Base-by-base conservation (phyloP, 306 rosid species). In the Malus fusca region DNA sequence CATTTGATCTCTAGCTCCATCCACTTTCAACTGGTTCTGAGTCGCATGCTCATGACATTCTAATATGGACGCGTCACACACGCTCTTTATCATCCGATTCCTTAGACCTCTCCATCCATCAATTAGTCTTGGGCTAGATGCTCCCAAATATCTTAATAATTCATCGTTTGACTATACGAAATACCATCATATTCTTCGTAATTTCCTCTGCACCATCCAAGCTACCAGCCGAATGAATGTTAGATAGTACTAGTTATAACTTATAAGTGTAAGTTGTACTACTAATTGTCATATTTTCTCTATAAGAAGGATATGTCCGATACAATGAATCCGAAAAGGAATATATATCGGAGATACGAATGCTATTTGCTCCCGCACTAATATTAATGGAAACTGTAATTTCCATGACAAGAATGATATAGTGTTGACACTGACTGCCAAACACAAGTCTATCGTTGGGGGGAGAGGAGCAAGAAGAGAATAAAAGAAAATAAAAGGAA, bases 391-490 rank as follows among this genome's bases (percentile, higher is more conserved):
- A 51, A 55, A 64, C 37, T 23, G 55, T 79, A 40, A 68, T 60
- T 72, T 46, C 42, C 8, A 67, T 23, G 48, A 81, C 55, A 56
- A 52, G 72, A 42, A 17, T 71, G 89, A 83, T 72, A 83, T 72
- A 80, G 17, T 21, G 42, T 22, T 71, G 90, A 83, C 77, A 79
- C 61, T 81, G 82, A 85, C 82, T 55, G 56, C 72, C 75, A 83
- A 75, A 53, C 75, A 10, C 78, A 44, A 79, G 80, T 25, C 52
- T 14, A 77, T 58, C 84, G 77, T 73, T 79, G 78, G 85, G 71
- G 80, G 83, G 78, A 70, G 23, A 76, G 76, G 26, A 72, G 74
- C 87, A 72, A 22, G 26, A 11, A 73, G 80, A 82, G 87, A 89
- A 90, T 85, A 83, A 81, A 86, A 75, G 37, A 0, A 35, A 35